Evolutionary conservation across 2,329 filamentous ascomycete genomes (phyloP).

Genomic region (Fonsecaea nubica): DNA sequence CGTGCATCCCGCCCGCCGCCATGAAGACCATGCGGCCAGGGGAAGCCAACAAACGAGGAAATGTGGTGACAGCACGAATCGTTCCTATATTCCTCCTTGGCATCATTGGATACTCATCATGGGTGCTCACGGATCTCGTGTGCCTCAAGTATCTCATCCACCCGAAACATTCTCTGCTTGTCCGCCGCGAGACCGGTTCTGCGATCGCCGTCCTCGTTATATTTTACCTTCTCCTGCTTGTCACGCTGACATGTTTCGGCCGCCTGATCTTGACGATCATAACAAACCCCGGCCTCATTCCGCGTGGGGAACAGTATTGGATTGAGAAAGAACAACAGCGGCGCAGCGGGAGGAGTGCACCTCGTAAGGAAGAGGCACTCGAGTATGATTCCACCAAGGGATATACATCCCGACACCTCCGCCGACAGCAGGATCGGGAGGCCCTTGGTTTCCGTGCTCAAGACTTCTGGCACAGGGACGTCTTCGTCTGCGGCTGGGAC

Average conservation of each 20-base stretch:
- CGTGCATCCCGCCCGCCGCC: not conserved
- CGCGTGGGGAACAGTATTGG: conserved; percentile 61
- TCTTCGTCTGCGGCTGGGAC: conserved; percentile 82
- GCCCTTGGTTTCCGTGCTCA: conserved; percentile 31
- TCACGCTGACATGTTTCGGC: conserved; percentile 71
- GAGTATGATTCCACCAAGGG: conserved; percentile 26
- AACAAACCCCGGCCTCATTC: conserved; percentile 74
- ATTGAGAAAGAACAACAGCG: conserved; percentile 41
- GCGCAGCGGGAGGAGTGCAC: conserved; percentile 29
- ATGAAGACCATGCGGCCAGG: conserved; percentile 29
- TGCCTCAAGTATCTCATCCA: conserved; percentile 75
- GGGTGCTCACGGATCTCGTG: conserved; percentile 70
- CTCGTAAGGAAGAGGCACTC: conserved; percentile 30
- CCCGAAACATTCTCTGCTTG: conserved; percentile 48
- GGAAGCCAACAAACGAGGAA: conserved; percentile 43
- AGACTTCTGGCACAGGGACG: conserved; percentile 65
- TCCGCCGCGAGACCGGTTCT: conserved; percentile 57
- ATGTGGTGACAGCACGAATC: conserved; percentile 66
- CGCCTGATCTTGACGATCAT: conserved; percentile 73
- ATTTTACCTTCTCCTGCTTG: conserved; percentile 73
- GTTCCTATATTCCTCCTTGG: conserved; percentile 74
- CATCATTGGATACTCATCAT: conserved; percentile 72
- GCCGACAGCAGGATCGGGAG: conserved; percentile 39
- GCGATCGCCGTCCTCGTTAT: conserved; percentile 74
- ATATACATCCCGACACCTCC: conserved; percentile 23